Evolutionary conservation across 2,329 filamentous ascomycete genomes (phyloP).

Genomic region (Pseudogymnoascus sp.): DNA sequence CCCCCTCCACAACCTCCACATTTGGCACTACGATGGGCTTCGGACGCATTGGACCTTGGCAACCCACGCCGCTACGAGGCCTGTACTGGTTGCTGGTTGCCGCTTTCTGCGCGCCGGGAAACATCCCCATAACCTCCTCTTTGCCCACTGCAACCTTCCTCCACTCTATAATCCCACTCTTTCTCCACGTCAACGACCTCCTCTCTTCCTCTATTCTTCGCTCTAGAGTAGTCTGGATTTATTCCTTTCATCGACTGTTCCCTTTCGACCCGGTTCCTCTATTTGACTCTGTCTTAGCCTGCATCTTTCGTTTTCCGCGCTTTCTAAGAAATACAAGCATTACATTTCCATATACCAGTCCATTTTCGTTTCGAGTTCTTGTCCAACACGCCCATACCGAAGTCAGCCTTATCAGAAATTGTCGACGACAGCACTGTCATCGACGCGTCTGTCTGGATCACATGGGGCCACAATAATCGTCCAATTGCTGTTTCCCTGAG

Average conservation of each 20-base stretch:
- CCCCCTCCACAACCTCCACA: constrained; percentile 1
- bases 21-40: neutral
- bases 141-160: neutral
- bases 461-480: neutral
- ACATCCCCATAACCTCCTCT: constrained; percentile 1
- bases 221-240: neutral
- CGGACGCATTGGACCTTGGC: neutral
- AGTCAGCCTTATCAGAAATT: neutral
- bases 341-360: neutral
- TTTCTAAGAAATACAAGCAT: neutral
- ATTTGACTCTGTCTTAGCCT: constrained; percentile 1
- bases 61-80: neutral
- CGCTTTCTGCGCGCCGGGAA: neutral
- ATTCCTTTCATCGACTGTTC: neutral
- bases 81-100: neutral
- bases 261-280: neutral
- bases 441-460: constrained; percentile 18
- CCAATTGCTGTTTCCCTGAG: constrained; percentile 9
- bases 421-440: constrained; percentile 28
- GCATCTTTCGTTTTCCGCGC: neutral
- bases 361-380: neutral
- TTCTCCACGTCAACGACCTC: neutral
- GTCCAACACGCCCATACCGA: neutral
- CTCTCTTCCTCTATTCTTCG: neutral
- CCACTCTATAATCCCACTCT: neutral